Evolutionary conservation across 23 red algal genomes (phyloP).

Genomic region (Agarophyton chilense): DNA sequence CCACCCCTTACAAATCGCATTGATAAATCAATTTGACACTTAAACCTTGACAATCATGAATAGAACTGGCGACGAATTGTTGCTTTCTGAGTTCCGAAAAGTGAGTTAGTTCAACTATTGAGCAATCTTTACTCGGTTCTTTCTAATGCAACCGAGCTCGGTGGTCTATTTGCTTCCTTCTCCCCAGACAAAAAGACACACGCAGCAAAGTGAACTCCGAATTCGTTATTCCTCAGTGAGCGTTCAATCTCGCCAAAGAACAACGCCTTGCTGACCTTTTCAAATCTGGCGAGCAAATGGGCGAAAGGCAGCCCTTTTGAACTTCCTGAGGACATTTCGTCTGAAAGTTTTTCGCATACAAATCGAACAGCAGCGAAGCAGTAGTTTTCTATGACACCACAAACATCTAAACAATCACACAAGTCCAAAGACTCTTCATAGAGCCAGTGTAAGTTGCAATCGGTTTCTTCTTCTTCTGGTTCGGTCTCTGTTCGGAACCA

Average conservation of each 20-base stretch:
- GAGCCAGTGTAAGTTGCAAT: slow-evolving; percentile 43
- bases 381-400: slow-evolving; percentile 13
- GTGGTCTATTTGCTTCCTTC: neutral
- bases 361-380: slow-evolving; percentile 11
- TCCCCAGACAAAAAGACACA: slow-evolving; percentile 63
- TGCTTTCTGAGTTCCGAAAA: neutral
- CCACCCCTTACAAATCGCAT: too few species aligned
- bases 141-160: neutral
- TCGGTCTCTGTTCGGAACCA: neutral
- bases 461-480: neutral
- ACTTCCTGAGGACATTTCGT: slow-evolving; percentile 7
- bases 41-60: too few species aligned
- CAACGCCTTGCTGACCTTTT: slow-evolving; percentile 5
- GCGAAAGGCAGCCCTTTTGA: slow-evolving; percentile 35
- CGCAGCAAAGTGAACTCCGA: slow-evolving; percentile 34
- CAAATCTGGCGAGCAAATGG: slow-evolving; percentile 30
- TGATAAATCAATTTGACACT: too few species aligned
- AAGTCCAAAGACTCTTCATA: slow-evolving; percentile 51
- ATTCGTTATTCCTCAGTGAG: slow-evolving; percentile 1
- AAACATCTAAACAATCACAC: slow-evolving; percentile 53
- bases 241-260: neutral
- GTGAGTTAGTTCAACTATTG: neutral
- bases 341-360: neutral
- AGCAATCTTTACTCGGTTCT: neutral
- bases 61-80: too few species aligned